phyloP scores from a whole-genome alignment of 73 alveolate genomes.

The Paramecium sonneborni region DNA sequence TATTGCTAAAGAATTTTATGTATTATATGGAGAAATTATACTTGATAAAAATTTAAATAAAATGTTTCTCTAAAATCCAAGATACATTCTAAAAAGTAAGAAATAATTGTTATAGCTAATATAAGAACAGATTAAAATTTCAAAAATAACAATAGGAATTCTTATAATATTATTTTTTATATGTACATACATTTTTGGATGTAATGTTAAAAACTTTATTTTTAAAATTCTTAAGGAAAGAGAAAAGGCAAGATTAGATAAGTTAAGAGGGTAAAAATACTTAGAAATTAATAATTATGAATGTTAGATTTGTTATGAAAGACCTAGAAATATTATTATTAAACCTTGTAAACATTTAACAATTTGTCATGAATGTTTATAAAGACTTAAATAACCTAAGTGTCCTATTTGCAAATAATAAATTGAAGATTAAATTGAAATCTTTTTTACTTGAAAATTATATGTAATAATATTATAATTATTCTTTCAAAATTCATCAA shows the following conservation, averaged over 20 bases:
- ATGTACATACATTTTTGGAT: neutral
- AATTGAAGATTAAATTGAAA: slow-evolving; percentile 27
- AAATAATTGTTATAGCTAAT: neutral
- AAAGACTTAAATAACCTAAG: neutral
- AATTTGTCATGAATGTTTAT: neutral
- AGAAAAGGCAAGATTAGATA: neutral
- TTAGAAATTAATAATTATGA: slow-evolving; percentile 9
- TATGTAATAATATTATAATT: neutral
- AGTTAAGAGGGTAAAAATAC: neutral
- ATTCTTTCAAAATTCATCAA: neutral
- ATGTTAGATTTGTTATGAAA: neutral
- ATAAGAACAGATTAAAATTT: neutral
- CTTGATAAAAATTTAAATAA: neutral
- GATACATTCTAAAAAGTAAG: neutral
- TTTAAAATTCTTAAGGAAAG: neutral
- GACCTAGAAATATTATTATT: slow-evolving; percentile 24
- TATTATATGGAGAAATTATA: neutral
- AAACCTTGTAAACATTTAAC: slow-evolving; percentile 32
- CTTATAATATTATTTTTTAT: neutral
- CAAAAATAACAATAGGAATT: neutral
- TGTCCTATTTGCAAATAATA: neutral
- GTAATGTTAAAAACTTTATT: neutral
- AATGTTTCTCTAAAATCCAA: neutral
- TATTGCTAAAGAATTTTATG: neutral
- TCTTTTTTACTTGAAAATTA: slow-evolving; percentile 7